Percentiles rank a stretch among this genome's conserved stretches.
Conservation (phyloP, 495 filamentous ascomycete species). For the Hypoxylon intermedium region DNA sequence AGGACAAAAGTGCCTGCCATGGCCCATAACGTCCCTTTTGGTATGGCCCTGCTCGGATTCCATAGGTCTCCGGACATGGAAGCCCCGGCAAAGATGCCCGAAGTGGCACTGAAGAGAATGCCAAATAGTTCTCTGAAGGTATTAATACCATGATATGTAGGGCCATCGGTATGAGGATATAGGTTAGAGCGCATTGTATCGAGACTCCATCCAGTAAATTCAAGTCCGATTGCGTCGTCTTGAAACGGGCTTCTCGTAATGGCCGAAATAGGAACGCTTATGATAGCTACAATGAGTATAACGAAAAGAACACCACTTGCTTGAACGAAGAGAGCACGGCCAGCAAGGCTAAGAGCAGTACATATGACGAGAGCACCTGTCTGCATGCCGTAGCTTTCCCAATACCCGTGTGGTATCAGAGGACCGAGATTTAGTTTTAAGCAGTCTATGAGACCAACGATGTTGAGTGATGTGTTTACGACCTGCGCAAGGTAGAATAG, state of each 20-base stretch:
- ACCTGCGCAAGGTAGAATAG: conserved; percentile 86
- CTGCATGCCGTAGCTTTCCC: conserved; percentile 81
- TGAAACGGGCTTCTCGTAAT: conserved; percentile 71
- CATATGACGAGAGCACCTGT: conserved; percentile 76
- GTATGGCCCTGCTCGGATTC: conserved; percentile 85
- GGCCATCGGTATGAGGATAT: conserved; percentile 57
- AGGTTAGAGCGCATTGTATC: conserved; percentile 75
- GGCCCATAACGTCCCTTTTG: conserved; percentile 79
- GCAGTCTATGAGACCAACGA: conserved; percentile 86
- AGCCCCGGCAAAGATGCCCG: conserved; percentile 73
- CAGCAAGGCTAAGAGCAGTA: conserved; percentile 78
- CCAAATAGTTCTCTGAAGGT: conserved; percentile 87
- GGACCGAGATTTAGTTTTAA: conserved; percentile 79
- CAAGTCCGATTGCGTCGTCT: conserved; percentile 64
- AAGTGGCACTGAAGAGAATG: conserved; percentile 84
- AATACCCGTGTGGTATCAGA: conserved; percentile 71
- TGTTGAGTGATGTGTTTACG: conserved; percentile 88
- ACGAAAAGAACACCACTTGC: conserved; percentile 81
- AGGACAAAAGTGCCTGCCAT: conserved; percentile 76
- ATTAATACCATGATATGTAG: conserved; percentile 63
- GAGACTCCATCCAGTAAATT: conserved; percentile 77
- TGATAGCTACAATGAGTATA: conserved; percentile 74
- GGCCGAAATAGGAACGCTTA: conserved; percentile 82
- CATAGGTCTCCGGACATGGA: conserved; percentile 89
- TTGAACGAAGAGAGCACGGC: conserved; percentile 79